Conservation (phyloP, 1,139 yeast genomes). For the Zygoascus sp. region DNA sequence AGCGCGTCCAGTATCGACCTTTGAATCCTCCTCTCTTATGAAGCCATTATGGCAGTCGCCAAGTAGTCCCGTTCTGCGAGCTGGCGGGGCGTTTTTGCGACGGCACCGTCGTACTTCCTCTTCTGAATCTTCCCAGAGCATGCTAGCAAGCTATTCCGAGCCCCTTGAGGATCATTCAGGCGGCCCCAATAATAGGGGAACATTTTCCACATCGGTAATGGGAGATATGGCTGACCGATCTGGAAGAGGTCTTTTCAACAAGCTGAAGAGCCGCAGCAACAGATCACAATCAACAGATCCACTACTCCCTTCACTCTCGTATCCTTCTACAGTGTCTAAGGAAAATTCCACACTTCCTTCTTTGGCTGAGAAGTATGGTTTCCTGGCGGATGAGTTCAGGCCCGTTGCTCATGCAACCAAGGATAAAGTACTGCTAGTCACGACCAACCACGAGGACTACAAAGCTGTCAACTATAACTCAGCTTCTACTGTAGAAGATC, state of each 20-base stretch:
- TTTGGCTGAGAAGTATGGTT: background rate
- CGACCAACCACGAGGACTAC: conserved; percentile 55
- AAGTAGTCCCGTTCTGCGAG: conserved; percentile 1
- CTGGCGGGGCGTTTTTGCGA: background rate
- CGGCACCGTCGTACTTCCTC: conserved; percentile 19
- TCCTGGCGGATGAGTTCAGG: background rate
- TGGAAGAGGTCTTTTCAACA: conserved; percentile 6
- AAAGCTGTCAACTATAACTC: conserved; percentile 44
- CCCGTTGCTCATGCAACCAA: conserved; percentile 4
- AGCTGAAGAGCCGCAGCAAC: background rate
- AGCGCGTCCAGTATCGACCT: conserved; percentile 2
- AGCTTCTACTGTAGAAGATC: conserved; percentile 28
- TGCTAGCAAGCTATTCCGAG: background rate
- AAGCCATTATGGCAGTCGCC: conserved; percentile 4
- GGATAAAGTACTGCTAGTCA: conserved; percentile 47
- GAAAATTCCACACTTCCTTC: background rate
- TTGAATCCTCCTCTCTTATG: background rate
- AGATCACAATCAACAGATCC: conserved; percentile 6
- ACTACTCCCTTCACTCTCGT: background rate
- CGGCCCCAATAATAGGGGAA: background rate
- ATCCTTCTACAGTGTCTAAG: background rate
- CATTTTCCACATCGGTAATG: background rate
- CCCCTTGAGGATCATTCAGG: background rate
- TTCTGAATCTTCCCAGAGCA: conserved; percentile 7
- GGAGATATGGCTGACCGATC: conserved; percentile 2